phyloP scores from a whole-genome alignment of 768 basidiomycete species.

The Tricholoma flavovirens region DNA sequence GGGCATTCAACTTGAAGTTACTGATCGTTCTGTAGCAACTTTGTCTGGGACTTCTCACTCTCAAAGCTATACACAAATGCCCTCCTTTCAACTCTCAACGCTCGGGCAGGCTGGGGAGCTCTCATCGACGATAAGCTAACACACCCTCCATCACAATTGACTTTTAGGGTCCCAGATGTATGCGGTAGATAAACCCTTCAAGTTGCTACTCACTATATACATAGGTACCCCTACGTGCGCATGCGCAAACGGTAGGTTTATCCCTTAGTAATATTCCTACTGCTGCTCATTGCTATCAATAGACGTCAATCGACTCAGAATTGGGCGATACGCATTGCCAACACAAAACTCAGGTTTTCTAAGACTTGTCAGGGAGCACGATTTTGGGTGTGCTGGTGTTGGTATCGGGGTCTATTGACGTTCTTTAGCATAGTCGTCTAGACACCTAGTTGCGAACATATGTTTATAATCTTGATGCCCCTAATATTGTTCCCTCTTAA shows the following conservation, averaged over 20 bases:
- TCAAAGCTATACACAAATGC: conserved; percentile 24
- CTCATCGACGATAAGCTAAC: background rate
- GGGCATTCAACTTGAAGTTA: background rate
- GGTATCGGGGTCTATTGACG: too few relatives aligned
- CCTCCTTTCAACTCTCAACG: conserved; percentile 6
- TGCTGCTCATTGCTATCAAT: too few relatives aligned
- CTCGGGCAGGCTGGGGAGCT: background rate
- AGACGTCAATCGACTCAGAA: background rate
- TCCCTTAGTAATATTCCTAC: too few relatives aligned
- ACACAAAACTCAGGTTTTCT: background rate
- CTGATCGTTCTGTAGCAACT: conserved; percentile 13
- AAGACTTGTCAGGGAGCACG: too few relatives aligned
- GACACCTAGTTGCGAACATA: too few relatives aligned
- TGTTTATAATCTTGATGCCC: too few relatives aligned
- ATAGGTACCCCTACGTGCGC: background rate
- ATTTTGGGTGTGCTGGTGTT: too few relatives aligned
- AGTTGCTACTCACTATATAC: background rate
- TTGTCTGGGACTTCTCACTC: conserved; percentile 23
- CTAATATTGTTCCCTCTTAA: too few relatives aligned
- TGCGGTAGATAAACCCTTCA: background rate
- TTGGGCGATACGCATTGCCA: background rate
- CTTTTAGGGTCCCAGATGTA: background rate
- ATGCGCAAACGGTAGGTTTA: background rate
- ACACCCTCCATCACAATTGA: background rate
- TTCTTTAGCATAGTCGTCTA: too few relatives aligned